Evolutionary conservation across 139 green algal species (phyloP).

Genomic region (Trebouxia sp.): DNA sequence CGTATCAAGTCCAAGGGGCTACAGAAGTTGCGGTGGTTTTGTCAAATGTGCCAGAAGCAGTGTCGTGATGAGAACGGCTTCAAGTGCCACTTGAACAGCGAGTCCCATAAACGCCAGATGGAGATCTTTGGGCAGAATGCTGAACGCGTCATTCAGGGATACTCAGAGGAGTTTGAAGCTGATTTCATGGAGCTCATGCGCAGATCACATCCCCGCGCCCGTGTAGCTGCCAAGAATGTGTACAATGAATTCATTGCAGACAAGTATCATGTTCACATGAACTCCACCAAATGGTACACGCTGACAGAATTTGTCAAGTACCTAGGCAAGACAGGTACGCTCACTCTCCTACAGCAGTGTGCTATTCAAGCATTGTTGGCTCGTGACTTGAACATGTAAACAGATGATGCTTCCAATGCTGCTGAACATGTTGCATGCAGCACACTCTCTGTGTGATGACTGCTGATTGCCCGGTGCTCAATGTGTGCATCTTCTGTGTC

Average conservation of each 20-base stretch:
- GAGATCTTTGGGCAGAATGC: slow-evolving; percentile 86
- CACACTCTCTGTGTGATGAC: too few relatives aligned
- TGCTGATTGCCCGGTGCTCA: too few relatives aligned
- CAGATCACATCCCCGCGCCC: slow-evolving; percentile 70
- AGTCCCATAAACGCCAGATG: slow-evolving; percentile 84
- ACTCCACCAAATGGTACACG: slow-evolving; percentile 93
- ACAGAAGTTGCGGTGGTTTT: slow-evolving; percentile 89
- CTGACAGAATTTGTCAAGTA: slow-evolving; percentile 89
- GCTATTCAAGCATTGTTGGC: too few relatives aligned
- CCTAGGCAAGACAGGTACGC: slow-evolving; percentile 44
- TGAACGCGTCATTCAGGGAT: slow-evolving; percentile 76
- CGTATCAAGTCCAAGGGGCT: slow-evolving; percentile 97
- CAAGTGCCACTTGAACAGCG: slow-evolving; percentile 90
- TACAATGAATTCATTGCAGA: slow-evolving; percentile 97
- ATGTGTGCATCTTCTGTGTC: not conserved
- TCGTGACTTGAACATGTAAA: too few relatives aligned
- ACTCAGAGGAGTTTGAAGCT: slow-evolving; percentile 87
- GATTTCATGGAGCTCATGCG: slow-evolving; percentile 91
- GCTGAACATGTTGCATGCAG: too few relatives aligned
- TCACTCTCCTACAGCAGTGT: not conserved
- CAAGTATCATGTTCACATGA: slow-evolving; percentile 96
- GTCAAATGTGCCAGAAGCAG: slow-evolving; percentile 97
- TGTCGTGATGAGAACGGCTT: slow-evolving; percentile 99
- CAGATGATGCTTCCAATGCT: too few relatives aligned
- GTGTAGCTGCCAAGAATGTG: slow-evolving; percentile 80